Conservation (phyloP, 768 basidiomycete genomes). For the Polyporus arcularius region DNA sequence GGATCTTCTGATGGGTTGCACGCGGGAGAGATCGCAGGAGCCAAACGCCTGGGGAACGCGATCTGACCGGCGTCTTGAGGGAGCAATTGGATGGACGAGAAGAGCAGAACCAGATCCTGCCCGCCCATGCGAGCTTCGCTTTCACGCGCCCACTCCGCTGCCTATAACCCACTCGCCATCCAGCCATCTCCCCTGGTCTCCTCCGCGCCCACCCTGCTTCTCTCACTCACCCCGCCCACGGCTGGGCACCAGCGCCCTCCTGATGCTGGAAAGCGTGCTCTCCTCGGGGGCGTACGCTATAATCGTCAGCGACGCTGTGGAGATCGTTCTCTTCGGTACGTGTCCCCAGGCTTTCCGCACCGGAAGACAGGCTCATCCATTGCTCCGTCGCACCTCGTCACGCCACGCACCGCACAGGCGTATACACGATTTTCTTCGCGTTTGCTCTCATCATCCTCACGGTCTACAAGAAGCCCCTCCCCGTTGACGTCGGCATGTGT, state of each 20-base stretch:
- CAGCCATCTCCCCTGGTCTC: background rate
- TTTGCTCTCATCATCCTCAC: conserved; percentile 14
- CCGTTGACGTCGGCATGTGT: conserved; percentile 5
- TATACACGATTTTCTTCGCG: conserved; percentile 13
- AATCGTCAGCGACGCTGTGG: conserved; percentile 14
- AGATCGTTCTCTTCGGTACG: conserved; percentile 17
- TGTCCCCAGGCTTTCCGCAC: background rate
- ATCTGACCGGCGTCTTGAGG: no score
- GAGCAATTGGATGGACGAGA: no score
- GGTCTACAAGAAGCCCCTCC: conserved; percentile 9
- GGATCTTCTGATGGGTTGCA: no score
- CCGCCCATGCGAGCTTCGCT: no score
- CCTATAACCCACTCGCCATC: no score
- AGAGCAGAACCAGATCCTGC: no score
- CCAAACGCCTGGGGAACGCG: no score
- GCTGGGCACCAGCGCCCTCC: background rate
- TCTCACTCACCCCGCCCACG: background rate
- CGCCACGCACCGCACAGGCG: background rate
- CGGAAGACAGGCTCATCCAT: no score
- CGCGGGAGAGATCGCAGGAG: no score
- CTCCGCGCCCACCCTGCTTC: background rate
- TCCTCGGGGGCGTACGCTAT: conserved; percentile 13
- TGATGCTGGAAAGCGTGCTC: conserved; percentile 9
- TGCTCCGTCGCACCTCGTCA: background rate
- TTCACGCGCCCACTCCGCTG: no score